Conservation (phyloP, 1,284 basidiomycete genomes). For the Trichosporon asahii region DNA sequence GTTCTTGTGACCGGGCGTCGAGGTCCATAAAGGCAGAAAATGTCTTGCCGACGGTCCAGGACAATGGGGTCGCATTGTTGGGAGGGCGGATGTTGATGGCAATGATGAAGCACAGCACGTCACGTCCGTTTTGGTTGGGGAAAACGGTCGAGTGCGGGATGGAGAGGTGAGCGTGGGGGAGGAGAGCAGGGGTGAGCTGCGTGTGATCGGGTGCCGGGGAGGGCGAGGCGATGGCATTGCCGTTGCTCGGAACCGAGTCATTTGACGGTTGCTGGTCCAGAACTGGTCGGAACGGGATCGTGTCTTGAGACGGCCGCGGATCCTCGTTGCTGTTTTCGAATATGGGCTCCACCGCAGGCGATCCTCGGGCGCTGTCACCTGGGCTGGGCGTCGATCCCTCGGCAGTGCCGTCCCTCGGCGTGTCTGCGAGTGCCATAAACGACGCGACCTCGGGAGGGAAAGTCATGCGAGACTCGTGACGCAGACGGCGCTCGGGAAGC, state of each 20-base stretch:
- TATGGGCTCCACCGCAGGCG: constrained; percentile 21
- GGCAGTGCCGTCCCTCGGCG: constrained; percentile 3
- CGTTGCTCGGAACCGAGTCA: constrained; percentile 13
- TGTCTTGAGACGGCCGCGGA: constrained; percentile 29
- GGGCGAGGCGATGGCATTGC: constrained; percentile 11
- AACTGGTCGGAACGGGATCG: constrained; percentile 21
- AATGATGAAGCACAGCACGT: constrained; percentile 51
- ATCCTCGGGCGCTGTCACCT: constrained; percentile 18
- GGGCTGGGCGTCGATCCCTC: constrained; percentile 17
- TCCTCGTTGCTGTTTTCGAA: not conserved
- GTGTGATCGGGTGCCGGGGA: constrained; percentile 22
- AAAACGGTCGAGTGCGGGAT: constrained; percentile 48
- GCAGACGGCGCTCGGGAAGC: constrained; percentile 34
- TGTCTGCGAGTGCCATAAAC: constrained; percentile 43
- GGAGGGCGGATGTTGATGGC: constrained; percentile 44
- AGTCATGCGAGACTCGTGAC: constrained; percentile 42
- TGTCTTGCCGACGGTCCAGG: constrained; percentile 90
- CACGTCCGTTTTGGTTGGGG: constrained; percentile 45
- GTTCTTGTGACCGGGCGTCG: constrained; percentile 62
- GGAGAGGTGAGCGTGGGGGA: constrained; percentile 44
- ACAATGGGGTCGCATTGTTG: constrained; percentile 51
- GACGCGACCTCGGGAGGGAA: constrained; percentile 48
- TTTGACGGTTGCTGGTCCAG: constrained; percentile 15
- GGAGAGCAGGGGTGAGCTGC: constrained; percentile 35
- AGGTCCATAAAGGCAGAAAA: constrained; percentile 85